These are phyloP conservation scores for Erysiphe pulchra DNA, from an alignment of 2,329 filamentous ascomycete species.

Conservation along the genomic window DNA sequence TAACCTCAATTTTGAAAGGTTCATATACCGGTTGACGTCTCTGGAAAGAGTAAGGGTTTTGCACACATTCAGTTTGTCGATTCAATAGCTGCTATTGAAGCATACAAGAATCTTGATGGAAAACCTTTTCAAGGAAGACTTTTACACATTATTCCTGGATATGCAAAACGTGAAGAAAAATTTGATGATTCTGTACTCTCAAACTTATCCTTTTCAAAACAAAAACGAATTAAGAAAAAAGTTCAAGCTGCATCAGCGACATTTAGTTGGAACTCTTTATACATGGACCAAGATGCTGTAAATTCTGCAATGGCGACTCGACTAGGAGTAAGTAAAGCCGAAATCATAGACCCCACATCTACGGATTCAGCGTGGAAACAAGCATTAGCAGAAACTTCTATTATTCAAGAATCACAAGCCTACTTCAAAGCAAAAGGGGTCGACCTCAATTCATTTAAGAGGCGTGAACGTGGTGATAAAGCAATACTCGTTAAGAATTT, in stretches of 20 bases:
- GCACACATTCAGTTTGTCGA: conserved; percentile 62
- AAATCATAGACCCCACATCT: conserved; percentile 83
- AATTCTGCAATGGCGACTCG: conserved; percentile 71
- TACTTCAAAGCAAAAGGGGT: conserved; percentile 78
- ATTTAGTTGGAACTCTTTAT: conserved; percentile 99
- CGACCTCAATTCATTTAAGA: conserved; percentile 78
- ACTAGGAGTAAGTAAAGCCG: conserved; percentile 71
- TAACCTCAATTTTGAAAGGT: conserved; percentile 33
- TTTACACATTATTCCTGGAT: conserved; percentile 67
- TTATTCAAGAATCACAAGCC: conserved; percentile 86
- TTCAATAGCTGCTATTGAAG: conserved; percentile 45
- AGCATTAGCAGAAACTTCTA: conserved; percentile 82
- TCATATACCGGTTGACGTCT: conserved; percentile 53
- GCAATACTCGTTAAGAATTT: conserved; percentile 91
- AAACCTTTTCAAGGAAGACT: conserved; percentile 80
- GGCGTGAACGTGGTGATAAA: conserved; percentile 57
- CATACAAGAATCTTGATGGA: conserved; percentile 58
- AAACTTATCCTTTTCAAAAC: conserved; percentile 81
- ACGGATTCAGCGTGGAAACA: conserved; percentile 88
- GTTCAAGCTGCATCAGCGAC: conserved; percentile 49
- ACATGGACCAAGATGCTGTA: conserved; percentile 90
- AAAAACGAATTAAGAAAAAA: conserved; percentile 71
- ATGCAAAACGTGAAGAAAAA: conserved; percentile 54
- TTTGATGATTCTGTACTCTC: conserved; percentile 76
- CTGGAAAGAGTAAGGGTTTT: conserved; percentile 64